These are phyloP conservation scores for Hirsutella rhossiliensis DNA, from an alignment of 2,329 filamentous ascomycete species.

Conservation along the genomic window DNA sequence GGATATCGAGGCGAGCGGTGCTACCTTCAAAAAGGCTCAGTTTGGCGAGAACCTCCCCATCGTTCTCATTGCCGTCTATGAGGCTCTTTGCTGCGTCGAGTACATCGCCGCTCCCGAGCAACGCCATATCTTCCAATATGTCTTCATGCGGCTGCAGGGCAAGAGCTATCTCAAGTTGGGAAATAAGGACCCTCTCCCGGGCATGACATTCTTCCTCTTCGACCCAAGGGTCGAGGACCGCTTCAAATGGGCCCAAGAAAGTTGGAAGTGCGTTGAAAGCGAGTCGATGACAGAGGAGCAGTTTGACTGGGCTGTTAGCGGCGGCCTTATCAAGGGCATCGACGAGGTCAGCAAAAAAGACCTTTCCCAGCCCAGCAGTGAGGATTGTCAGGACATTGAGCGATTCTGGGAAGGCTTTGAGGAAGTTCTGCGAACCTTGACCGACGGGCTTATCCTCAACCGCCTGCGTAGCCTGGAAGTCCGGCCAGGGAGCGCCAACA, in stretches of 20 bases:
- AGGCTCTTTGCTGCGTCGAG: slow-evolving; percentile 73
- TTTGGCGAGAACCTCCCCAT: slow-evolving; percentile 36
- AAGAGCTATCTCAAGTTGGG: slow-evolving; percentile 69
- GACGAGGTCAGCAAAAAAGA: slow-evolving; percentile 43
- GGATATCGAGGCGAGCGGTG: slow-evolving; percentile 34
- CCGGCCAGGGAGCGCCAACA: slow-evolving; percentile 45
- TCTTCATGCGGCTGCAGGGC: slow-evolving; percentile 62
- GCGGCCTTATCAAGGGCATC: slow-evolving; percentile 57
- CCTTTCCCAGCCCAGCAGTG: slow-evolving; percentile 16
- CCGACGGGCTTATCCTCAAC: slow-evolving; percentile 62
- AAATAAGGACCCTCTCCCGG: slow-evolving; percentile 61
- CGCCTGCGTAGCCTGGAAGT: slow-evolving; percentile 69
- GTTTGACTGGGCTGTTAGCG: slow-evolving; percentile 79
- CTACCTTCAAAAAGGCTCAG: slow-evolving; percentile 32
- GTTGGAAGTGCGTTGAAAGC: slow-evolving; percentile 38
- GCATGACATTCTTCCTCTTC: slow-evolving; percentile 78
- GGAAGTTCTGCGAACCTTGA: slow-evolving; percentile 61
- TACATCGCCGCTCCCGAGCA: slow-evolving; percentile 51
- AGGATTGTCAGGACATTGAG: slow-evolving; percentile 38
- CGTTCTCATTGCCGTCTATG: slow-evolving; percentile 72
- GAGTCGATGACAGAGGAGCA: slow-evolving; percentile 53
- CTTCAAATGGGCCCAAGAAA: slow-evolving; percentile 24
- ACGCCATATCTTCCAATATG: slow-evolving; percentile 58
- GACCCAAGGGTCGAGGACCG: slow-evolving; percentile 43
- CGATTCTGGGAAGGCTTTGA: slow-evolving; percentile 71